Base-by-base conservation (phyloP, 1,139 yeast species). In the Kodamaea suecica region DNA sequence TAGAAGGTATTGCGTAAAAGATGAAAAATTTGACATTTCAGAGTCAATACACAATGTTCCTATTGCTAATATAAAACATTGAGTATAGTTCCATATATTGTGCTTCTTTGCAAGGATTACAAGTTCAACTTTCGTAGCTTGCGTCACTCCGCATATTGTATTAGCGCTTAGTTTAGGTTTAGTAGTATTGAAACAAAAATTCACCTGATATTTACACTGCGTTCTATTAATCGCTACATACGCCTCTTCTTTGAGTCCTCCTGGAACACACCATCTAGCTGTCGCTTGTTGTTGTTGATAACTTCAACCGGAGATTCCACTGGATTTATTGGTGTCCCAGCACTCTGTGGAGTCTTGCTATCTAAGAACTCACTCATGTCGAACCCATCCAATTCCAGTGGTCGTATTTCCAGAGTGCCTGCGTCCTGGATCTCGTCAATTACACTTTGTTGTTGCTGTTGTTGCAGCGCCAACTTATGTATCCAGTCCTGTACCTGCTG, bases 401-500 rank as follows among this genome's bases (percentile, higher is more conserved):
- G 47, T 26, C 38, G 38, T n/a, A n/a, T n/a, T n/a, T n/a, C n/a
- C n/a, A n/a, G n/a, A n/a, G n/a, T 17, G 37, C 16, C 12, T 41
- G 45, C 11, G n/a, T 42, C 46, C 15, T 38, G 40, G 25, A 44
- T 38, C 27, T 44, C 48, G 32, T 44, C 38, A 21, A 42, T 44
- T 17, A 28, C 25, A 4, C 41, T 39, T 14, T 59, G 64, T 25
- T 59, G 59, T 24, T 58, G 62, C 31, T 62, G 60, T 34, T 63
- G 72, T 35, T 64, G 68, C 30, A 49, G 53, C 2, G 70, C 65
- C 32, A 72, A 52, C 36, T 63, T 71, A 38, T 63, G 75, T 31
- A 76, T 65, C 80, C 80, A 75, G 44, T 77, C 81, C 48, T 75
- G 78, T 1, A 75, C 78, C 47, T 76, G 80, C 51, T 67, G 76